phyloP scores from a whole-genome alignment of 2,329 filamentous ascomycete species.

The Beauveria rudraprayagi region DNA sequence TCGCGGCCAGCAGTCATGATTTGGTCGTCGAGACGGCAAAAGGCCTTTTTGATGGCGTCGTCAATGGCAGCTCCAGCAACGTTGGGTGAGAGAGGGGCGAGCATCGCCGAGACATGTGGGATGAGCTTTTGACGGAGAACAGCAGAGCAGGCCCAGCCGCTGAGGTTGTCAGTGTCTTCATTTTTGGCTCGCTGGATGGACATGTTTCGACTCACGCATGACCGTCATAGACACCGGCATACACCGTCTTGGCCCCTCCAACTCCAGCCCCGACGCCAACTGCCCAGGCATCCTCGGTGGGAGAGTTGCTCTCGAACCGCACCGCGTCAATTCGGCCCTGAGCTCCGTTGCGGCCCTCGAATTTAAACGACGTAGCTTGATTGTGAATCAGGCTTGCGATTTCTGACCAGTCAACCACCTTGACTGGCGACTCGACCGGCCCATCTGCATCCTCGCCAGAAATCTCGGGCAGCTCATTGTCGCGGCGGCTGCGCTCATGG shows the following conservation, averaged over 20 bases:
- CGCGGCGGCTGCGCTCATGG: neutral
- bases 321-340: constrained; percentile 26
- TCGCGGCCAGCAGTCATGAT: constrained; percentile 35
- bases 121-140: constrained; percentile 34
- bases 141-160: constrained; percentile 34
- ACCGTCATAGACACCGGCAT: constrained; percentile 39
- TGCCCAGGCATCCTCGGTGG: constrained; percentile 29
- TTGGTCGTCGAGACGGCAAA: constrained; percentile 48
- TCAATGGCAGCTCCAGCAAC: constrained; percentile 40
- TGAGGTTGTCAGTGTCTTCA: constrained; percentile 13
- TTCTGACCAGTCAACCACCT: constrained; percentile 18
- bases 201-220: constrained; percentile 31
- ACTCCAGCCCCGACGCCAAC: constrained; percentile 24
- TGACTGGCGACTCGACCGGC: constrained; percentile 21
- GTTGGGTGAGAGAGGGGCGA: constrained; percentile 22
- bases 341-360: constrained; percentile 18
- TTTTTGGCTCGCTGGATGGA: neutral
- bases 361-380: constrained; percentile 23
- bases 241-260: constrained; percentile 21
- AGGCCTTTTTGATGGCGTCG: constrained; percentile 48
- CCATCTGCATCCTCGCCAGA: constrained; percentile 11
- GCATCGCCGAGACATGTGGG: constrained; percentile 30
- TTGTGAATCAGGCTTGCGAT: constrained; percentile 25
- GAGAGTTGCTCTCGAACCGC: constrained; percentile 27
- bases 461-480: constrained; percentile 3